A percentile compares a stretch with the other conserved stretches of the same genome.
These are phyloP conservation scores for Phytopythium mirpurense DNA, from an alignment of 352 stramenopile genomes.

Conservation along the genomic window DNA sequence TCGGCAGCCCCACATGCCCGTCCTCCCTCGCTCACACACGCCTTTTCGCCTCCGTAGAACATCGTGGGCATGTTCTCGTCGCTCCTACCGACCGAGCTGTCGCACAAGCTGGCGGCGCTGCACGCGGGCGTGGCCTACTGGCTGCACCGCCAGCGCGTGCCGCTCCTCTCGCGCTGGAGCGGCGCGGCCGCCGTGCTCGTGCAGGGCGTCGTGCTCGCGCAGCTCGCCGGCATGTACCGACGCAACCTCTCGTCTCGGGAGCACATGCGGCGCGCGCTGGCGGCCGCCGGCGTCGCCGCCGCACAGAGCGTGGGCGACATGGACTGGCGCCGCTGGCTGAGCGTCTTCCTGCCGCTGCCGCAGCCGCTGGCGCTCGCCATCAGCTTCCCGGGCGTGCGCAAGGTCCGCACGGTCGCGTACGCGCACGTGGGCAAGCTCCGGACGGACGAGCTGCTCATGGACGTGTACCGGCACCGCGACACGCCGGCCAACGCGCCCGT, in stretches of 20 bases:
- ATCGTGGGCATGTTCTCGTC: conserved; percentile 34
- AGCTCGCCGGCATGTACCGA: conserved; percentile 31
- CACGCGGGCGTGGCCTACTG: conserved; percentile 31
- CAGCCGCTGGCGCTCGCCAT: conserved; percentile 37
- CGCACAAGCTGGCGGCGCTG: conserved; percentile 39
- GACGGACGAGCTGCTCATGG: conserved; percentile 48
- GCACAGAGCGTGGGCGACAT: conserved; percentile 36
- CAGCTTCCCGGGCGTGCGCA: conserved; percentile 41
- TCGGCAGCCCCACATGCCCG: no score
- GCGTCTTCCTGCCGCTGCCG: conserved; percentile 46
- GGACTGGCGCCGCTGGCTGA: conserved; percentile 39
- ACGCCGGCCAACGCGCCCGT: conserved; percentile 43
- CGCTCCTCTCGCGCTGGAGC: conserved; percentile 47
- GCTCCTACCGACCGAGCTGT: conserved; percentile 43
- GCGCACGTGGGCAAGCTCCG: conserved; percentile 51
- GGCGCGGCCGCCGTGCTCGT: conserved; percentile 36
- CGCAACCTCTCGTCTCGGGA: conserved; percentile 42
- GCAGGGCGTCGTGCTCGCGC: conserved; percentile 38
- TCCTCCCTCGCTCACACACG: no score
- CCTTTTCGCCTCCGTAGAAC: no score
- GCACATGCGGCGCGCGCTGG: conserved; percentile 30
- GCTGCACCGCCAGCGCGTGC: conserved; percentile 36
- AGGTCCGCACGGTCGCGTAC: conserved; percentile 38
- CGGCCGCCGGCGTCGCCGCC: conserved; percentile 23
- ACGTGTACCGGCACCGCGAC: conserved; percentile 48